Base-by-base conservation (phyloP, 345 rosid species). In the Kernera saxatilis region DNA sequence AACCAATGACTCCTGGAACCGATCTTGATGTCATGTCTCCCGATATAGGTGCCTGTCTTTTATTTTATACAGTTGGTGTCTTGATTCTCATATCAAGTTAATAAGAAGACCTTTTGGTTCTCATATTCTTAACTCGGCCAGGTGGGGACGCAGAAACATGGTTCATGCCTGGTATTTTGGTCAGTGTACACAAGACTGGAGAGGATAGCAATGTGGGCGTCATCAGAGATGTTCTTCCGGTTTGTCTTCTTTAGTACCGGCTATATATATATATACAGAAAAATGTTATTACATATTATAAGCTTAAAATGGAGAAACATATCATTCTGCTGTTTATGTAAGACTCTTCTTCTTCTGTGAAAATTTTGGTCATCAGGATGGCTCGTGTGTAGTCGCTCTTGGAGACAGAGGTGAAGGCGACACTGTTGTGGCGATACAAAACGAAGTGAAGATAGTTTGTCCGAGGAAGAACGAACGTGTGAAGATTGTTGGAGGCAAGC, bases 1-100 rank as follows among this genome's bases (percentile, higher is more conserved):
- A 90, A 77, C 90, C 92, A 41, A 90, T 88, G 98, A 92, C 93
- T 12, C 95, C 95, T 18, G 71, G 71, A 72, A 35, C 71, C 11
- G 89, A 89, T 75, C 87, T 83, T 25, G 93, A 92, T 81, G 71
- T 72, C 59, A 85, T 84, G 88, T 92, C 95, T 71, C 91, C 94
- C 57, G 92, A 73, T 65, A 67, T 79, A 80, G 92, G 91, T 92
- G 13, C 55, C 2, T 33, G 36, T 44, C 25, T 29, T 26, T 58
- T 37, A 32, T 70, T 53, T 26, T n/a, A 8, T 8, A 26, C 13
- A 4, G 8, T 3, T 52, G 13, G 57, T 53, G 13, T 15, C 15
- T 13, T 14, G 8, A 19, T 45, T 29, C 21, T 32, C 33, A 48
- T 13, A 21, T 30, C 21, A 45, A 30, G 21, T 30, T 32, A 32